Percentiles rank a stretch among this genome's conserved stretches.
Conservation (phyloP, 345 rosid species). For the Aethionema arabicum region DNA sequence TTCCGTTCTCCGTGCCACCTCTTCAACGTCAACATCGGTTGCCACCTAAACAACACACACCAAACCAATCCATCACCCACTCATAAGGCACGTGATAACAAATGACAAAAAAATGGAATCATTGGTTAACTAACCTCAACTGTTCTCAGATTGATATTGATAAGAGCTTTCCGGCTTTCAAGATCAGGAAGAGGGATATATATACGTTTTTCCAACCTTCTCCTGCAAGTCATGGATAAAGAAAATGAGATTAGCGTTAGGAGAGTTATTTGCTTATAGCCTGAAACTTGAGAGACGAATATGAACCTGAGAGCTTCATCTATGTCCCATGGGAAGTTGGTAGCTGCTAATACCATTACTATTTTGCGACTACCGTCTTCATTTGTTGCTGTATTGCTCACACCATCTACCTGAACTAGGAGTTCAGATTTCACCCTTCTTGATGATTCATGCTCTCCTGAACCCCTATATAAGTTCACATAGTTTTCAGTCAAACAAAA, state of each 20-base stretch:
- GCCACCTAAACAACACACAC: constrained; percentile 62
- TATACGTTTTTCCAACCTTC: constrained; percentile 98
- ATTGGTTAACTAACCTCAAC: constrained; percentile 66
- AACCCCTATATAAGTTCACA: constrained; percentile 55
- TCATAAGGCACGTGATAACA: no score
- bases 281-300: neutral
- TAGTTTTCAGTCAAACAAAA: neutral
- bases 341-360: constrained; percentile 99
- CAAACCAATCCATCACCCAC: constrained; percentile 1
- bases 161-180: constrained; percentile 97
- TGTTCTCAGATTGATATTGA: constrained; percentile 88
- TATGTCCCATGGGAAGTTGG: constrained; percentile 99
- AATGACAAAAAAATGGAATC: no score
- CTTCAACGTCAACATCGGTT: constrained; percentile 81
- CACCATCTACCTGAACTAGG: constrained; percentile 99
- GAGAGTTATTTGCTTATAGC: neutral
- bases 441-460: constrained; percentile 98
- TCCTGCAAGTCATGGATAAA: constrained; percentile 48
- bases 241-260: neutral
- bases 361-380: constrained; percentile 97
- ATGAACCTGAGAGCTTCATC: constrained; percentile 93
- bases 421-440: constrained; percentile 99
- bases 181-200: constrained; percentile 98
- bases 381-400: constrained; percentile 76
- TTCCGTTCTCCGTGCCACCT: constrained; percentile 83